phyloP scores from a whole-genome alignment of 208 protist genomes.

The Jaenimonas drosophilae region DNA sequence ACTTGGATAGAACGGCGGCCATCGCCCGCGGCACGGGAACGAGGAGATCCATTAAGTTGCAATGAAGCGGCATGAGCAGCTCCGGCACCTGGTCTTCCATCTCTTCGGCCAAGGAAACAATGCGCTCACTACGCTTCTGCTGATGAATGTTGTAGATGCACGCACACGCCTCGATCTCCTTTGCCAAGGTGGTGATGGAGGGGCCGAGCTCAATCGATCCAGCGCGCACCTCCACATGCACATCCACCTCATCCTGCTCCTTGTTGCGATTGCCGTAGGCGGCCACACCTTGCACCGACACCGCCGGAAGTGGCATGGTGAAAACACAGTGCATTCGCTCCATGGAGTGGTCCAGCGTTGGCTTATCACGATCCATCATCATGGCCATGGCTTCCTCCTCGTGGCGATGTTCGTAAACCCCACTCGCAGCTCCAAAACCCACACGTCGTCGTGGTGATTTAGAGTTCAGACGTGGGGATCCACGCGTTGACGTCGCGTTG shows the following conservation, averaged over 20 bases:
- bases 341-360: constrained; percentile 1
- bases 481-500: too few relatives aligned
- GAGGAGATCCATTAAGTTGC: constrained; percentile 43
- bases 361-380: too few relatives aligned
- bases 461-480: too few relatives aligned
- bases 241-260: constrained; percentile 23
- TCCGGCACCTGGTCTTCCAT: constrained; percentile 25
- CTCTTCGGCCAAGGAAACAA: constrained; percentile 20
- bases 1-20: constrained; percentile 14
- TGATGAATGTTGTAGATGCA: constrained; percentile 10
- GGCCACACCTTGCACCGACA: constrained; percentile 19
- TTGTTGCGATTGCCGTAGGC: constrained; percentile 3
- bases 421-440: too few relatives aligned
- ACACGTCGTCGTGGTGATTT: too few relatives aligned
- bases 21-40: constrained; percentile 62
- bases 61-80: constrained; percentile 19
- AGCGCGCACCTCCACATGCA: constrained; percentile 50
- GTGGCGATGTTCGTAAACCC: too few relatives aligned
- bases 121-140: constrained; percentile 10
- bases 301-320: constrained; percentile 43
- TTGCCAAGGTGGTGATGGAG: constrained; percentile 45
- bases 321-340: constrained; percentile 29
- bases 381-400: too few relatives aligned
- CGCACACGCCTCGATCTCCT: constrained; percentile 58
- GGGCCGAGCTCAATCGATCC: constrained; percentile 65